Conservation (phyloP, 176 grass and related monocot genomes). For the Poa annua region DNA sequence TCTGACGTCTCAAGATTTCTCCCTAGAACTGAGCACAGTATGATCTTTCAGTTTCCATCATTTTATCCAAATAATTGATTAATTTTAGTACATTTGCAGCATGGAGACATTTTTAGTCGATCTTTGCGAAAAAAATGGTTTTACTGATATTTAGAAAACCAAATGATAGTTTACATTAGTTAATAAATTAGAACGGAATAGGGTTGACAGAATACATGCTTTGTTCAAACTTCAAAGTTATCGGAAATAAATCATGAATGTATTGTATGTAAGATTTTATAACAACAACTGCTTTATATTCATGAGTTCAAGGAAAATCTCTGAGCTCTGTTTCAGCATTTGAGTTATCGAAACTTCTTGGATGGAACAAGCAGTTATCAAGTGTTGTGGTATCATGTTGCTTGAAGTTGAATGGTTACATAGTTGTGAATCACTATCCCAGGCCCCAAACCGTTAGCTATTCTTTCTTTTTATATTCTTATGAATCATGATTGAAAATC, state of each 20-base stretch:
- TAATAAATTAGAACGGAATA: not conserved
- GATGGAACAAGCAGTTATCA: not conserved
- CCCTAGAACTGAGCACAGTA: conserved; percentile 69
- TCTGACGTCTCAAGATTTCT: conserved; percentile 90
- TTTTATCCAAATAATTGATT: conserved; percentile 9
- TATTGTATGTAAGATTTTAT: no score
- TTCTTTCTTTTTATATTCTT: not conserved
- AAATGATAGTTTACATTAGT: not conserved
- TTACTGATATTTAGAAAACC: not conserved
- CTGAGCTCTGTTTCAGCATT: not conserved
- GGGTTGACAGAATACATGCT: not conserved
- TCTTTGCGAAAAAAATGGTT: not conserved
- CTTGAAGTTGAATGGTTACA: not conserved
- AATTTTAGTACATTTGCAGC: not conserved
- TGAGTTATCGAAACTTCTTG: not conserved
- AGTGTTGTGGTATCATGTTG: not conserved
- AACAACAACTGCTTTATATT: no score
- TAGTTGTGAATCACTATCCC: not conserved
- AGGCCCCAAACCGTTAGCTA: not conserved
- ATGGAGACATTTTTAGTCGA: not conserved
- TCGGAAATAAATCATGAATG: not conserved
- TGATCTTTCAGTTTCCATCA: not conserved
- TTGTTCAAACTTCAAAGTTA: not conserved
- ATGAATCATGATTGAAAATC: not conserved
- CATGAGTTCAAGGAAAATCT: not conserved